Evolutionary conservation across 345 rosid genomes (phyloP).

Genomic region (Brassica nigra): DNA sequence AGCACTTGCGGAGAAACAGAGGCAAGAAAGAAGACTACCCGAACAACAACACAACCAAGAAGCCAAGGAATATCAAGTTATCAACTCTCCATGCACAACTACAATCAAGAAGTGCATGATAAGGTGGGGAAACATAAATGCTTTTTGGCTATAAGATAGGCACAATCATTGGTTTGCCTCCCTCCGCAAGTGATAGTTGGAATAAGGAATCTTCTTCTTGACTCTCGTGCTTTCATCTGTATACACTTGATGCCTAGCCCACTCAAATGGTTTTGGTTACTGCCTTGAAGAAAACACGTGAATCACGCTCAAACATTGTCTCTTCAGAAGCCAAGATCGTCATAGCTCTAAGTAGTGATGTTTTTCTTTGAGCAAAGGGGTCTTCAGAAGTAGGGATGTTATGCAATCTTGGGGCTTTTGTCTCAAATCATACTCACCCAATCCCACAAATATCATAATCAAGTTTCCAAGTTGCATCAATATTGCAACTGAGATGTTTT

Average conservation of each 20-base stretch:
- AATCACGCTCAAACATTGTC: too few species aligned
- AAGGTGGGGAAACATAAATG: neutral
- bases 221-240: neutral
- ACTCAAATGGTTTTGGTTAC: neutral
- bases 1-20: neutral
- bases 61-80: too few species aligned
- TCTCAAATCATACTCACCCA: neutral
- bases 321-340: neutral
- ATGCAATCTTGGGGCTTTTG: too few species aligned
- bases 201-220: neutral
- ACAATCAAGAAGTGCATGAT: neutral
- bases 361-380: neutral
- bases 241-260: neutral
- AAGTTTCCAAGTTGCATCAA: neutral
- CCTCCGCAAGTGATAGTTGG: neutral
- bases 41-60: neutral
- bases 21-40: neutral
- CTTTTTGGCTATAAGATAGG: neutral
- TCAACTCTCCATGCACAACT: neutral
- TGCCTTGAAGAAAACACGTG: neutral
- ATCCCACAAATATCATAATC: neutral
- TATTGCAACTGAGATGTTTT: neutral
- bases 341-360: neutral
- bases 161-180: neutral
- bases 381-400: too few species aligned